Conservation (phyloP, 2,329 filamentous ascomycete species). For the Trichoderma brevicompactum region DNA sequence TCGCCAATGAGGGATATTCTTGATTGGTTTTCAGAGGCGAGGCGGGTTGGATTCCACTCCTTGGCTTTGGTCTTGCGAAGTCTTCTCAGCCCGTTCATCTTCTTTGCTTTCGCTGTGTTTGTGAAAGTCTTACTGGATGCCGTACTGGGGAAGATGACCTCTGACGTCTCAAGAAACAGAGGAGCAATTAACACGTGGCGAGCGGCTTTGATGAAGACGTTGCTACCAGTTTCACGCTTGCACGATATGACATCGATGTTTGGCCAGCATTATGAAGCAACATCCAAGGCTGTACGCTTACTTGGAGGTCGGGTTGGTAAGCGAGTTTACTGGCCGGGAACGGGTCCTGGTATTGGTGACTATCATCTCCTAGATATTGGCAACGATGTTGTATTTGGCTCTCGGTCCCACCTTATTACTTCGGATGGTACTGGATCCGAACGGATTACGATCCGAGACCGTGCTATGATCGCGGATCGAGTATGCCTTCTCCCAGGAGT, state of each 20-base stretch:
- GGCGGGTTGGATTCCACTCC: conserved; percentile 56
- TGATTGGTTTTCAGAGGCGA: conserved; percentile 53
- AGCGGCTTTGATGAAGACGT: conserved; percentile 47
- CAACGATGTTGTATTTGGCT: conserved; percentile 64
- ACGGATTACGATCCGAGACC: conserved; percentile 50
- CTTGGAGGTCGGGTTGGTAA: conserved; percentile 58
- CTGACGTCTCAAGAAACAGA: conserved; percentile 38
- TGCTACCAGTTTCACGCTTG: conserved; percentile 51
- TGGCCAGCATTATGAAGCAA: conserved; percentile 60
- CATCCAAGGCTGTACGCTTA: conserved; percentile 54
- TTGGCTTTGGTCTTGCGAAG: conserved; percentile 50
- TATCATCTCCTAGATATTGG: conserved; percentile 61
- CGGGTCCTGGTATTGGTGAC: conserved; percentile 56
- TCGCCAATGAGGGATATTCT: conserved; percentile 49
- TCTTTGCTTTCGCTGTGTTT: conserved; percentile 49
- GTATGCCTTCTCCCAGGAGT: conserved; percentile 58
- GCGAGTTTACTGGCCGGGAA: conserved; percentile 62
- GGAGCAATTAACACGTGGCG: conserved; percentile 51
- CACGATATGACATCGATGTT: conserved; percentile 56
- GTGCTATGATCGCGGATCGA: conserved; percentile 62
- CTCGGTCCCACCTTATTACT: conserved; percentile 57
- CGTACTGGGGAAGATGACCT: conserved; percentile 45
- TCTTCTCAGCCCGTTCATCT: conserved; percentile 49
- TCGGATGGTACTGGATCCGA: conserved; percentile 57
- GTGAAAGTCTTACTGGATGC: conserved; percentile 49